phyloP scores from a whole-genome alignment of 495 filamentous ascomycete species.

The Lophium mytilinum region DNA sequence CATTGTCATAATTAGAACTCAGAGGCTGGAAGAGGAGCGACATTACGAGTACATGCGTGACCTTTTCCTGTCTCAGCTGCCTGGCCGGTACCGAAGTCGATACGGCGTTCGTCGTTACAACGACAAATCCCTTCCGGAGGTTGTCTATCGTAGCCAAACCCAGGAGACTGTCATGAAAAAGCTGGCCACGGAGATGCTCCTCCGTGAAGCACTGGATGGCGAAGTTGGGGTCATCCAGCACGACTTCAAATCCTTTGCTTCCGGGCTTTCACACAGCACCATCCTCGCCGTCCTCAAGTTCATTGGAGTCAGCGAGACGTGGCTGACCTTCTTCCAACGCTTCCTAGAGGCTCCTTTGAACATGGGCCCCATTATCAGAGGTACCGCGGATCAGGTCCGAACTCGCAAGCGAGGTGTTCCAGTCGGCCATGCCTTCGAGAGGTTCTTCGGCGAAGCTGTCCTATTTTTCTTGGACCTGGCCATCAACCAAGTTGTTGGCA shows the following conservation, averaged over 20 bases:
- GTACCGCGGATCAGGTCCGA: conserved; percentile 6
- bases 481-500: conserved; percentile 8
- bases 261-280: conserved; percentile 14
- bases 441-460: conserved; percentile 13
- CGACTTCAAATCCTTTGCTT: conserved; percentile 10
- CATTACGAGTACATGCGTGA: conserved; percentile 3
- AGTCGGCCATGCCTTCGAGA: conserved; percentile 7
- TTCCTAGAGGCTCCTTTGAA: conserved; percentile 19
- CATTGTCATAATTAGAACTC: background rate
- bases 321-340: conserved; percentile 15
- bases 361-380: conserved; percentile 10
- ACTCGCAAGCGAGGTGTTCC: conserved; percentile 10
- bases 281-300: conserved; percentile 19
- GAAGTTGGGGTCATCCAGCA: background rate
- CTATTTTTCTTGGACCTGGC: conserved; percentile 20
- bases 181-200: conserved; percentile 8
- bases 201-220: conserved; percentile 10
- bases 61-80: conserved; percentile 15
- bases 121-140: background rate
- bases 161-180: conserved; percentile 5
- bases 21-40: conserved; percentile 10
- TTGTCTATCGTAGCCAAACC: background rate
- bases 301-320: conserved; percentile 15
- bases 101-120: background rate
- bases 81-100: background rate